Conservation (phyloP, 2,329 filamentous ascomycete genomes). For the Hypoxylon sp. region DNA sequence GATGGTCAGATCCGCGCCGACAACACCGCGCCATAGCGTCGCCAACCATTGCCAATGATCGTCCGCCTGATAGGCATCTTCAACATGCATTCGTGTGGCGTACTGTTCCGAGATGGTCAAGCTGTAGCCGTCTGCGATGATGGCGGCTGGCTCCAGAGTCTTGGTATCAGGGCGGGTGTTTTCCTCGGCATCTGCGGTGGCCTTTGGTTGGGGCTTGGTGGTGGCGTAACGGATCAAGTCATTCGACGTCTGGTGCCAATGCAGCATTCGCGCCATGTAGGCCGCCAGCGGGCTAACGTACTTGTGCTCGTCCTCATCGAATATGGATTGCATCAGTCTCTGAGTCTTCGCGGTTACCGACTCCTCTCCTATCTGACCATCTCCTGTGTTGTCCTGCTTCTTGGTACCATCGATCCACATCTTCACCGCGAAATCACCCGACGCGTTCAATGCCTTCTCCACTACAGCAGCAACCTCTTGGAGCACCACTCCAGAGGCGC, state of each 20-base stretch:
- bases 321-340: conserved; percentile 41
- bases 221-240: conserved; percentile 69
- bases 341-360: not conserved
- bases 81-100: conserved; percentile 76
- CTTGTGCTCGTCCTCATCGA: too few relatives aligned
- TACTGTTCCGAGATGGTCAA: conserved; percentile 80
- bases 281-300: conserved; percentile 58
- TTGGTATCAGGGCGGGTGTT: conserved; percentile 13
- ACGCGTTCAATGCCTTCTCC: conserved; percentile 65
- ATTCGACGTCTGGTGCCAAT: conserved; percentile 79
- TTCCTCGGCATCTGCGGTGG: conserved; percentile 10
- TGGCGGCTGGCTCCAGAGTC: conserved; percentile 69
- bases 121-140: conserved; percentile 81
- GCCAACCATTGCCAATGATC: conserved; percentile 99
- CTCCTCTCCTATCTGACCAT: conserved; percentile 5
- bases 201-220: conserved; percentile 35
- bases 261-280: conserved; percentile 73
- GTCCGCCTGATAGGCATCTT: conserved; percentile 79
- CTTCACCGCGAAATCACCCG: conserved; percentile 56
- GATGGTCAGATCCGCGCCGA: conserved; percentile 81
- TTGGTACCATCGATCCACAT: conserved; percentile 48
- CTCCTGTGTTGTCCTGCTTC: conserved; percentile 8
- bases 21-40: conserved; percentile 86
- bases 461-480: conserved; percentile 70
- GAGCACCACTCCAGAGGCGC: conserved; percentile 63